Evolutionary conservation across 2,329 filamentous ascomycete genomes (phyloP), one percentile per base, ranked within the genome.

Genomic region (Xylaria arbuscula): DNA sequence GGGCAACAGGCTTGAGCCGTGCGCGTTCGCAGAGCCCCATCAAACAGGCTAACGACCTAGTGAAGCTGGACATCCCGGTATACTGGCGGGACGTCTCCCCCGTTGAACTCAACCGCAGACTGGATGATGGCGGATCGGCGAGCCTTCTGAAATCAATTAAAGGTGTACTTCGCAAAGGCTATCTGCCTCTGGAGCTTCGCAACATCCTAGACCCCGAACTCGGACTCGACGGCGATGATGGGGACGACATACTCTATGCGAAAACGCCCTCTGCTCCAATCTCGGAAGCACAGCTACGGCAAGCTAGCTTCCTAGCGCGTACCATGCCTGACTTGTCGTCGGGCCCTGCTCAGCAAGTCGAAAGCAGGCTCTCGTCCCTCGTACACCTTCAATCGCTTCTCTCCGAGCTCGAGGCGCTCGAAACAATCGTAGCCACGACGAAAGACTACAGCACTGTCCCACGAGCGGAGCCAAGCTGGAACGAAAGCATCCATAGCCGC

Each of bases 11-110:
- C 36, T 40, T 7, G 36, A 40, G 36, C 36, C 36, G 36, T 40
- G 36, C 36, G 36, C 36, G 36, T 7, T 61, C 38, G n/a, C 60
- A 22, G 28, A 66, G 56, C 19, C 50, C 64, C 32, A 36, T 66
- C 28, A 66, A 48, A n/a, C 56, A 47, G 17, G 40, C 56, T 24
- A 7, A 50, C 28, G 50, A 56, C 56, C 57, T 61, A 13, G 15
- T 8, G 1, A 48, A 61, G 24, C 42, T 61, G 3, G 38, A 48
- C 24, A 55, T 28, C 10, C 64, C 56, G 1, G 64, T 66, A 40
- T 40, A 40, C 36, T 40, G 36, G 36, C 36, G 36, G 36, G 36
- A 40, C 36, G 2, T 40, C 36, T 40, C 36, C 36, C 64, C 48
- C 3, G 64, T 61, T 22, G 13, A 15, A 9, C 55, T 40, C 17